Evolutionary conservation across 1,284 basidiomycete genomes (phyloP).

Genomic region (Trichosporon sp.): DNA sequence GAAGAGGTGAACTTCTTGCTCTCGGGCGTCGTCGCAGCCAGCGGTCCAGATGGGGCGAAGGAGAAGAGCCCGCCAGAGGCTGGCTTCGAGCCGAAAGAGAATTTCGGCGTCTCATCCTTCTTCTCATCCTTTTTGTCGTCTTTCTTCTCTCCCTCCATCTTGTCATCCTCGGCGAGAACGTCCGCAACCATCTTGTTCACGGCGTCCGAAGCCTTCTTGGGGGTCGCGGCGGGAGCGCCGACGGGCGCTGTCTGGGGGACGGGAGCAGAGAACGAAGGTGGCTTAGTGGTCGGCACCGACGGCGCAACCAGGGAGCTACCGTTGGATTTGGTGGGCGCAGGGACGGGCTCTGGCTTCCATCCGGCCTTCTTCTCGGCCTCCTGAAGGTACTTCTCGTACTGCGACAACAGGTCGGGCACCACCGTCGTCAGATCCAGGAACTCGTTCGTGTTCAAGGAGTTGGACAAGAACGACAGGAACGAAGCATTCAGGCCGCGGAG

Average conservation of each 20-base stretch:
- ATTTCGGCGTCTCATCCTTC: conserved; percentile 10
- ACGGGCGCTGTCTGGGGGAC: conserved; percentile 16
- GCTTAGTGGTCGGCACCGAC: conserved; percentile 11
- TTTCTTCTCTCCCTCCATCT: conserved; percentile 10
- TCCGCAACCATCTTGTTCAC: conserved; percentile 36
- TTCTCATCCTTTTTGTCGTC: conserved; percentile 1
- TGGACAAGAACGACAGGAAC: conserved; percentile 60
- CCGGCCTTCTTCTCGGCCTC: conserved; percentile 55
- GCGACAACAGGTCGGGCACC: conserved; percentile 54
- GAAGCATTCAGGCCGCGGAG: conserved; percentile 76
- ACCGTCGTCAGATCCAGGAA: conserved; percentile 63
- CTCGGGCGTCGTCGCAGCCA: conserved; percentile 36
- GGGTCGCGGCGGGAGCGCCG: conserved; percentile 11
- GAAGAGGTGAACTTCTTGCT: conserved; percentile 37
- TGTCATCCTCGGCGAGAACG: conserved; percentile 31
- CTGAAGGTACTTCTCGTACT: conserved; percentile 61
- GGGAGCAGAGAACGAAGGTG: not conserved
- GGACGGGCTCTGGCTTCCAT: conserved; percentile 28
- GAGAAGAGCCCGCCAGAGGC: conserved; percentile 28
- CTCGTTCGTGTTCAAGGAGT: conserved; percentile 65
- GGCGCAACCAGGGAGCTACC: not conserved
- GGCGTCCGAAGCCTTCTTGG: conserved; percentile 33
- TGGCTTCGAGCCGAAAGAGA: conserved; percentile 20
- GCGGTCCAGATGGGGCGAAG: conserved; percentile 37
- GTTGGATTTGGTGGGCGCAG: not conserved